Evolutionary conservation across 768 basidiomycete species (phyloP).

Genomic region (Exidia glandulosa): DNA sequence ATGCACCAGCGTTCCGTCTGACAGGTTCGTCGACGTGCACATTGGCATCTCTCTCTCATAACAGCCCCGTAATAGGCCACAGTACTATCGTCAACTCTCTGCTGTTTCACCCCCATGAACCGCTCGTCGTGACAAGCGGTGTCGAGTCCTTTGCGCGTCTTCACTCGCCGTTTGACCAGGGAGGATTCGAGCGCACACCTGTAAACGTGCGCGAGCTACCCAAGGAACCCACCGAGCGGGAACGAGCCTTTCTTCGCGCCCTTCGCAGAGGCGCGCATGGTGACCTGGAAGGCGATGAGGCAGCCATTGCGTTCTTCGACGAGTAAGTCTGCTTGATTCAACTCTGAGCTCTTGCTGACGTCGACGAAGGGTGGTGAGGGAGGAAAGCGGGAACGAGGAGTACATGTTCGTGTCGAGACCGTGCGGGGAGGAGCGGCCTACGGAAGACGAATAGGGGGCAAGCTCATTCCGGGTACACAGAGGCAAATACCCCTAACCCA

Average conservation of each 20-base stretch:
- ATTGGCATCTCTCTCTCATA: background rate
- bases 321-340: constrained; percentile 33
- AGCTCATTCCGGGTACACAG: background rate
- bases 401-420: background rate
- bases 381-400: background rate
- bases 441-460: background rate
- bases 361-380: background rate
- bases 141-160: constrained; percentile 60
- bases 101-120: constrained; percentile 59
- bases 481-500: background rate
- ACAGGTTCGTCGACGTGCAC: constrained; percentile 32
- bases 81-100: constrained; percentile 67
- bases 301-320: constrained; percentile 59
- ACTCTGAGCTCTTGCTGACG: background rate
- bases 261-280: constrained; percentile 13
- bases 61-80: constrained; percentile 36
- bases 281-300: constrained; percentile 28
- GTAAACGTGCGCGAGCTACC: constrained; percentile 36
- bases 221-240: constrained; percentile 23
- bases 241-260: constrained; percentile 27
- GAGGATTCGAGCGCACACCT: constrained; percentile 37
- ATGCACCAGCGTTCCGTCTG: constrained; percentile 49
- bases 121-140: constrained; percentile 58
- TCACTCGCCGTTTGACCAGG: constrained; percentile 50
- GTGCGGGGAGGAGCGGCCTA: background rate